phyloP scores from a whole-genome alignment of 2,329 filamentous ascomycete species.

The Aspergillus awamori region DNA sequence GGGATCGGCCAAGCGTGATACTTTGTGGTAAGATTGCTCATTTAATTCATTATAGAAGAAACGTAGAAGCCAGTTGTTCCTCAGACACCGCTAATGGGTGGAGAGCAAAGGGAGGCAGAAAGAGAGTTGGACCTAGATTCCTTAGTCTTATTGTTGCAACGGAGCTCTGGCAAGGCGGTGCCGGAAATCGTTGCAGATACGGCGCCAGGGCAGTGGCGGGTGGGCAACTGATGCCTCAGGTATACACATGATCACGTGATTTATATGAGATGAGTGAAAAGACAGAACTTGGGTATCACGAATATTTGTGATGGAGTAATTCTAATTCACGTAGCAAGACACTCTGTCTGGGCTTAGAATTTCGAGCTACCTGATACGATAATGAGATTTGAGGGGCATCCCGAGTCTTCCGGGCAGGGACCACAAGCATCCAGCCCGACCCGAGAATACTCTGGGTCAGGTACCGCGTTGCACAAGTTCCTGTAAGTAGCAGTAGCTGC shows the following conservation, averaged over 20 bases:
- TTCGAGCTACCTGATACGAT: neutral
- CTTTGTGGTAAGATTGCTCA: neutral
- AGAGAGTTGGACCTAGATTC: neutral
- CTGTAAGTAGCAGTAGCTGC: neutral
- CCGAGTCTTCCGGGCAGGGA: neutral
- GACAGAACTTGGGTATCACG: neutral
- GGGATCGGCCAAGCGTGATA: neutral
- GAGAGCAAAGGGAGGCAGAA: neutral
- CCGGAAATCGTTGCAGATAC: constrained; percentile 2
- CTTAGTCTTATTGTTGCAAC: neutral
- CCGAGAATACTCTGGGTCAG: constrained; percentile 3
- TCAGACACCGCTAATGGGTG: neutral
- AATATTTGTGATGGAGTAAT: too few species aligned
- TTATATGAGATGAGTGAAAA: too few species aligned
- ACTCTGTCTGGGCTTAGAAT: too few species aligned
- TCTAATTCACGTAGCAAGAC: too few species aligned
- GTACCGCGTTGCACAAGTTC: neutral
- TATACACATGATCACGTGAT: neutral
- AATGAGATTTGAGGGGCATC: neutral
- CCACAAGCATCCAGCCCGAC: neutral
- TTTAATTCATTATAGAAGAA: neutral
- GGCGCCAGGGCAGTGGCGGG: neutral
- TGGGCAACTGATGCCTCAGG: neutral
- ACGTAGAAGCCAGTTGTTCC: neutral
- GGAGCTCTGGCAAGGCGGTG: constrained; percentile 1